phyloP scores from a whole-genome alignment of 2,329 filamentous ascomycete species.

The Neonectria punicea region DNA sequence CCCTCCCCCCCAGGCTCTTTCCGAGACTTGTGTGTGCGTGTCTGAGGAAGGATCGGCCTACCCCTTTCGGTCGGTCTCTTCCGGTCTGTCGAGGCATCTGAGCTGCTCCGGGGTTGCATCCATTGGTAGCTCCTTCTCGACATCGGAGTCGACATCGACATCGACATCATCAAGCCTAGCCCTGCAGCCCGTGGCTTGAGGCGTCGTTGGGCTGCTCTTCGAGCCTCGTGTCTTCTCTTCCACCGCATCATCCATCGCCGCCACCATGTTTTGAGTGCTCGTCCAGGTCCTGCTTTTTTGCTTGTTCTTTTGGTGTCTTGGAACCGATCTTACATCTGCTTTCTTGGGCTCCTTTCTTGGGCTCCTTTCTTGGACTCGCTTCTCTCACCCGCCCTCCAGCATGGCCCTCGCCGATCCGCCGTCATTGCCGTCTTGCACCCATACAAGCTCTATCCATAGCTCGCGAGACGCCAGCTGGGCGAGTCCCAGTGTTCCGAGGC shows the following conservation, averaged over 20 bases:
- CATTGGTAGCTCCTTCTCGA: background rate
- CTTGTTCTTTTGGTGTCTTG: constrained; percentile 57
- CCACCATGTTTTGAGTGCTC: constrained; percentile 53
- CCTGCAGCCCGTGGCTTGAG: background rate
- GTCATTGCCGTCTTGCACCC: constrained; percentile 47
- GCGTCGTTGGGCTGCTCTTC: constrained; percentile 2
- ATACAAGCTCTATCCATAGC: constrained; percentile 52
- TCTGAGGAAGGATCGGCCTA: constrained; percentile 6
- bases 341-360: constrained; percentile 50
- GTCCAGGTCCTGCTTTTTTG: constrained; percentile 38
- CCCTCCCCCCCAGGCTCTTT: background rate
- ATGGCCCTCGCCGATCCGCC: constrained; percentile 50
- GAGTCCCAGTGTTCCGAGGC: constrained; percentile 33
- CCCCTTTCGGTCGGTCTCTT: background rate
- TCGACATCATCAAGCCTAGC: background rate
- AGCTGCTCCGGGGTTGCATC: background rate
- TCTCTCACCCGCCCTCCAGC: constrained; percentile 39
- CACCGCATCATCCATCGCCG: constrained; percentile 46
- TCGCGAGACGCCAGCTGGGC: constrained; percentile 53
- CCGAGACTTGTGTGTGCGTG: background rate
- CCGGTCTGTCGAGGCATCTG: background rate
- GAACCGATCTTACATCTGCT: constrained; percentile 48
- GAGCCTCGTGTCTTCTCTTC: constrained; percentile 29
- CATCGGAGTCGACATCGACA: background rate
- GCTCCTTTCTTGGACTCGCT: constrained; percentile 24